A percentile compares a stretch with the other conserved stretches of the same genome.
Conservation (phyloP, 306 rosid genomes). For the Sesbania bispinosa region DNA sequence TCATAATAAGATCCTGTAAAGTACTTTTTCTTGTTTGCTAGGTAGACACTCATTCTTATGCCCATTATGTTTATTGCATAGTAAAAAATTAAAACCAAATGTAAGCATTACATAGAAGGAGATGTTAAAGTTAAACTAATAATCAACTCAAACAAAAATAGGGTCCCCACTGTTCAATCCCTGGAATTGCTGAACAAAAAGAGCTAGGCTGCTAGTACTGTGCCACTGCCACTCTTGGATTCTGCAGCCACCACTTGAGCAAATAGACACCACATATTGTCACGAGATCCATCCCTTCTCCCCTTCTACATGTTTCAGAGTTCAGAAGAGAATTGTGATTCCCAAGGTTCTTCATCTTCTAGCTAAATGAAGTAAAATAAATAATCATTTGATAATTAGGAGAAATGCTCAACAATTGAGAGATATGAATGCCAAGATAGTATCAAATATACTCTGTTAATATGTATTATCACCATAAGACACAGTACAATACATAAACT, state of each 20-base stretch:
- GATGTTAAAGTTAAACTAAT: not conserved
- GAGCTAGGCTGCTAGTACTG: not conserved
- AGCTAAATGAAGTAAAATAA: not conserved
- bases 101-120: not conserved
- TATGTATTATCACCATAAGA: not conserved
- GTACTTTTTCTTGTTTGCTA: conserved; percentile 1
- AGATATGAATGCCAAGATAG: not conserved
- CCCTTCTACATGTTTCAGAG: not conserved
- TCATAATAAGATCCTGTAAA: too few relatives aligned
- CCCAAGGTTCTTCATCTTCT: not conserved
- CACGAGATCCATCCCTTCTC: not conserved
- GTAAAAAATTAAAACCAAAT: not conserved
- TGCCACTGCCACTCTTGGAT: not conserved
- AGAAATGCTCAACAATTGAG: not conserved
- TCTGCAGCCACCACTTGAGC: not conserved
- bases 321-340: not conserved
- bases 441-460: conserved; percentile 15
- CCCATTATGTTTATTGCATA: not conserved
- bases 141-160: not conserved
- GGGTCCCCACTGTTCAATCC: not conserved
- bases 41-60: not conserved
- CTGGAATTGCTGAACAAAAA: not conserved
- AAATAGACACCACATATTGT: not conserved
- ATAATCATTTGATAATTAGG: not conserved
- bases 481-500: conserved; percentile 24